phyloP scores from a whole-genome alignment of 345 rosid genomes.

The Citrus reticulata region DNA sequence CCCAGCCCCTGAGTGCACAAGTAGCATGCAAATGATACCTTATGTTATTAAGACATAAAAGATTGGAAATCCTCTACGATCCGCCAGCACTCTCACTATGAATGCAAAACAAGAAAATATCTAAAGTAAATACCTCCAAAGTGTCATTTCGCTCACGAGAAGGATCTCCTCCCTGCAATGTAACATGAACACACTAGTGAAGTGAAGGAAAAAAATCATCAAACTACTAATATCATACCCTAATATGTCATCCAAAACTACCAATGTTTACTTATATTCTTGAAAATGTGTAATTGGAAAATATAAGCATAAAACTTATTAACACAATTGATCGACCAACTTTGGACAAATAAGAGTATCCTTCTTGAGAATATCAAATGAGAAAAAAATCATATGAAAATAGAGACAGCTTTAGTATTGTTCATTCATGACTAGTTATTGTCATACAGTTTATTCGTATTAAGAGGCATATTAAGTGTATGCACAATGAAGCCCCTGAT shows the following conservation, averaged over 20 bases:
- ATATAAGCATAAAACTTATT: background rate
- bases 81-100: background rate
- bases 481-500: background rate
- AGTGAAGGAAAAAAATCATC: background rate
- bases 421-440: background rate
- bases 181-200: background rate
- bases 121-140: slow-evolving; percentile 48
- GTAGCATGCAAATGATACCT: background rate
- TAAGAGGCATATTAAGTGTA: background rate
- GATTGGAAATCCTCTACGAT: background rate
- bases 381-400: background rate
- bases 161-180: slow-evolving; percentile 74
- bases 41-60: background rate
- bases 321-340: background rate
- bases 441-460: background rate
- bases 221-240: no score
- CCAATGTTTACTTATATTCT: no score
- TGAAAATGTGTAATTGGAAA: background rate
- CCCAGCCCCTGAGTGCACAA: background rate
- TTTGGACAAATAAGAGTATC: background rate
- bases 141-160: slow-evolving; percentile 52
- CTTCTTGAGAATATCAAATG: background rate
- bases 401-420: background rate
- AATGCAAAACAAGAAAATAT: background rate
- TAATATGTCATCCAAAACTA: no score